These are phyloP conservation scores for Rhodomyrtus tomentosa DNA, from an alignment of 345 rosid genomes.

Conservation along the genomic window DNA sequence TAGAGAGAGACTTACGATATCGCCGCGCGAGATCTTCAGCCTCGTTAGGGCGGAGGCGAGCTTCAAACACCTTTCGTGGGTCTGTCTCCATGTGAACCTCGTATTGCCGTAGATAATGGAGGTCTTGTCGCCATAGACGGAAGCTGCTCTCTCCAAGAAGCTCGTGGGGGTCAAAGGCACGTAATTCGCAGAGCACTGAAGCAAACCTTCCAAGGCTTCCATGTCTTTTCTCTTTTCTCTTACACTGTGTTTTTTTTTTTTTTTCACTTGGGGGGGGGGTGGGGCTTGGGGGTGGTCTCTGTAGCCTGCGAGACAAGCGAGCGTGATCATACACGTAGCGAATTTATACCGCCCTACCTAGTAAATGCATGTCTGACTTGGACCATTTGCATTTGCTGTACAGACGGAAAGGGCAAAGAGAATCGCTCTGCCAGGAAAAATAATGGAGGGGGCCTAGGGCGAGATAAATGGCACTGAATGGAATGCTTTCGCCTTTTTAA, in stretches of 20 bases:
- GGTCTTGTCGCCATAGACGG: slow-evolving; percentile 25
- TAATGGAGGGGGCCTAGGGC: neutral
- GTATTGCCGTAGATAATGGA: slow-evolving; percentile 42
- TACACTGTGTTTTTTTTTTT: neutral
- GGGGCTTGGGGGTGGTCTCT: neutral
- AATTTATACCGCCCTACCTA: neutral
- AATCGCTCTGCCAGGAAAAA: neutral
- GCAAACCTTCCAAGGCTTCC: slow-evolving; percentile 27
- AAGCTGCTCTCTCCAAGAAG: slow-evolving; percentile 48
- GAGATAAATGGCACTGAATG: neutral
- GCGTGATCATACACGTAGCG: neutral
- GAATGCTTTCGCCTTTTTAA: neutral
- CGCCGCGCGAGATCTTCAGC: slow-evolving; percentile 25
- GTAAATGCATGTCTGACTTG: neutral
- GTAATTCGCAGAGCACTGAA: slow-evolving; percentile 37
- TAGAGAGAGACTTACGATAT: slow-evolving; percentile 30
- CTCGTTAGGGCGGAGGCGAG: slow-evolving; percentile 55
- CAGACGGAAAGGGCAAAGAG: neutral
- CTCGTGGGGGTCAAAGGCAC: slow-evolving; percentile 51
- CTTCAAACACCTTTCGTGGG: slow-evolving; percentile 43
- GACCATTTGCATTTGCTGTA: neutral
- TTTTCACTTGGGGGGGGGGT: too few relatives aligned
- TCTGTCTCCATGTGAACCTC: slow-evolving; percentile 51
- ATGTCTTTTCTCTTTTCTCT: too few relatives aligned
- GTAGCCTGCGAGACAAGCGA: neutral